Conservation (phyloP, 2,329 filamentous ascomycete species). For the Colletotrichum endophyticum region DNA sequence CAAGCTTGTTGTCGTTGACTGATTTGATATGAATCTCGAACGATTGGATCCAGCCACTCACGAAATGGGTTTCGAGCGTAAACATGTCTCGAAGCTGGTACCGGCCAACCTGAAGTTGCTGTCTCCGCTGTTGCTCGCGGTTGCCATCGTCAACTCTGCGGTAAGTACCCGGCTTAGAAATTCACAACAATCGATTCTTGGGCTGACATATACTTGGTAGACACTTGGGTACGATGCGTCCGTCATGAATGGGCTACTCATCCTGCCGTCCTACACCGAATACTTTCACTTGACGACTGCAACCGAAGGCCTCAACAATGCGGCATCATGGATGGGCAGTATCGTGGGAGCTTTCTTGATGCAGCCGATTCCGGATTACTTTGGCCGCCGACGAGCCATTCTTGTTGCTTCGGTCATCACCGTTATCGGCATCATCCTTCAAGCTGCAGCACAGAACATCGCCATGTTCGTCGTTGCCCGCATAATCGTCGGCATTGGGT, state of each 20-base stretch:
- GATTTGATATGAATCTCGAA: not conserved
- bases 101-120: conserved; percentile 10
- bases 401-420: conserved; percentile 42
- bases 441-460: conserved; percentile 53
- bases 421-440: conserved; percentile 48
- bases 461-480: conserved; percentile 55
- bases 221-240: conserved; percentile 48
- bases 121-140: conserved; percentile 4
- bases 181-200: not conserved
- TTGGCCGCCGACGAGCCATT: conserved; percentile 48
- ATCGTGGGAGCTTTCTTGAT: conserved; percentile 48
- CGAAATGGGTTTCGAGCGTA: conserved; percentile 9
- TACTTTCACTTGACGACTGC: conserved; percentile 60
- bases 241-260: conserved; percentile 62
- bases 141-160: conserved; percentile 14
- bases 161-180: not conserved
- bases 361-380: conserved; percentile 44
- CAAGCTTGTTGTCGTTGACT: not conserved
- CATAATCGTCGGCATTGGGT: conserved; percentile 53
- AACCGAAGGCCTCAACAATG: conserved; percentile 59
- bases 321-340: conserved; percentile 58
- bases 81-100: conserved; percentile 9
- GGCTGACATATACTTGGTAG: not conserved
- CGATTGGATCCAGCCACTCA: too few species aligned
- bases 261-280: conserved; percentile 58